These are phyloP conservation scores for Beta lomatogona DNA, from an alignment of 179 eudicot genomes.

Conservation along the genomic window DNA sequence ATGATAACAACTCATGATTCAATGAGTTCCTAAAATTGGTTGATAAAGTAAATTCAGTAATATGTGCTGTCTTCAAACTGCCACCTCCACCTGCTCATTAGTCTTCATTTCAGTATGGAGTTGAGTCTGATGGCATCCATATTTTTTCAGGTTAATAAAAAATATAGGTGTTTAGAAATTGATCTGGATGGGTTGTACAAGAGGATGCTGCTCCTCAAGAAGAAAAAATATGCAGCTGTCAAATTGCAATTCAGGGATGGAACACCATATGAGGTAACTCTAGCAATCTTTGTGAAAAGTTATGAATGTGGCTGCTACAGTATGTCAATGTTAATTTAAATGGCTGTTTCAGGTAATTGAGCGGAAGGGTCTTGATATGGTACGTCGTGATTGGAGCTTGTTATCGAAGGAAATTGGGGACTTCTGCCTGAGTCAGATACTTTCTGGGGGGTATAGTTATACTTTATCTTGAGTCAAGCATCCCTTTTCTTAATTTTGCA, in stretches of 20 bases:
- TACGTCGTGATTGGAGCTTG: conserved; percentile 99
- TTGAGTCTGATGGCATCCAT: conserved; percentile 17
- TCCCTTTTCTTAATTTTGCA: neutral
- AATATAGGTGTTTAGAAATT: conserved; percentile 86
- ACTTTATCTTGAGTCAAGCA: too few relatives aligned
- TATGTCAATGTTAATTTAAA: conserved; percentile 4
- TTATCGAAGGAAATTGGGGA: conserved; percentile 90
- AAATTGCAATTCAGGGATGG: conserved; percentile 83
- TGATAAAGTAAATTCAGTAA: too few relatives aligned
- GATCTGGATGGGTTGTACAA: conserved; percentile 96
- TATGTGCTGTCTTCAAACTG: too few relatives aligned
- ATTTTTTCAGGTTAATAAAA: conserved; percentile 72
- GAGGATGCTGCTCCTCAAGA: conserved; percentile 95
- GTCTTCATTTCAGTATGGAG: neutral
- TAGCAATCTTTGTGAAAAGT: conserved; percentile 12
- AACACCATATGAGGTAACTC: conserved; percentile 62
- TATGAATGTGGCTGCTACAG: neutral
- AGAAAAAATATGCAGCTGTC: conserved; percentile 98
- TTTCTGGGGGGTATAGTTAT: conserved; percentile 77
- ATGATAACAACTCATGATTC: too few relatives aligned
- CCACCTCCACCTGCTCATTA: neutral
- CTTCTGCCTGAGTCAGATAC: conserved; percentile 86
- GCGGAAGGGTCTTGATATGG: conserved; percentile 98
- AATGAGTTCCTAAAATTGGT: too few relatives aligned
- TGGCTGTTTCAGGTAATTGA: conserved; percentile 65